phyloP scores from a whole-genome alignment of 805 yeast genomes.

The Wickerhamiella domercqiae region DNA sequence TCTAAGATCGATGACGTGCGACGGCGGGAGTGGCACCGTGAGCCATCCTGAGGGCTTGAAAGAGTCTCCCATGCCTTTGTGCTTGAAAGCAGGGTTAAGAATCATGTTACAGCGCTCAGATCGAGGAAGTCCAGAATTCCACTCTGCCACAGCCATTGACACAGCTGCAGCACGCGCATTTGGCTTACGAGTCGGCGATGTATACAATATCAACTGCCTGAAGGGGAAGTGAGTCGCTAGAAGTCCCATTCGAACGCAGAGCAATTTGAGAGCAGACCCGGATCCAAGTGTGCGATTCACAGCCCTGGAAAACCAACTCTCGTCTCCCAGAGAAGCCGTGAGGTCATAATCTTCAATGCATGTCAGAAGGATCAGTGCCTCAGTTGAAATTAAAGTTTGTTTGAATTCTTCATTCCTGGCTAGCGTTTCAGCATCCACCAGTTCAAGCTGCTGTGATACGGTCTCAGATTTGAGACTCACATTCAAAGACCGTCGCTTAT shows the following conservation, averaged over 20 bases:
- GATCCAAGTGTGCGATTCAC: constrained; percentile 22
- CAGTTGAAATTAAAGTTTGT: constrained; percentile 26
- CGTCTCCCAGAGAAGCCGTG: constrained; percentile 23
- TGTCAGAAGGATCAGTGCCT: constrained; percentile 29
- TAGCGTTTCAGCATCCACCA: constrained; percentile 18
- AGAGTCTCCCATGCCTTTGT: constrained; percentile 24
- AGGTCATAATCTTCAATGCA: constrained; percentile 27
- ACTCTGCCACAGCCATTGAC: constrained; percentile 25
- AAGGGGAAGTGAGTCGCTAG: constrained; percentile 34
- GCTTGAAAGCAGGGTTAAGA: constrained; percentile 27
- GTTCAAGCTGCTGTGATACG: constrained; percentile 10
- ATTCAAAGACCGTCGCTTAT: constrained; percentile 12
- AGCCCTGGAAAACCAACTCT: constrained; percentile 18
- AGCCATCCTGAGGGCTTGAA: constrained; percentile 29
- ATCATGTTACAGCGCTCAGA: constrained; percentile 24
- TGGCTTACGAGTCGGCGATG: constrained; percentile 27
- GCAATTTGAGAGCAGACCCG: constrained; percentile 21
- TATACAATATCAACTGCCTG: constrained; percentile 27
- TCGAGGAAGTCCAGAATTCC: constrained; percentile 22
- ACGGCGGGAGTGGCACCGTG: constrained; percentile 24
- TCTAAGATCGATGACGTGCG: constrained; percentile 30
- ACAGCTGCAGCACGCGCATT: constrained; percentile 30
- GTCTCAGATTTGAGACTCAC: constrained; percentile 8
- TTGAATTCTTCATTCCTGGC: constrained; percentile 22
- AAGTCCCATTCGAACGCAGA: constrained; percentile 29